Percentiles rank a stretch among this genome's conserved stretches.
phyloP scores from a whole-genome alignment of 2,329 filamentous ascomycete species.

The Orbilia quercus region DNA sequence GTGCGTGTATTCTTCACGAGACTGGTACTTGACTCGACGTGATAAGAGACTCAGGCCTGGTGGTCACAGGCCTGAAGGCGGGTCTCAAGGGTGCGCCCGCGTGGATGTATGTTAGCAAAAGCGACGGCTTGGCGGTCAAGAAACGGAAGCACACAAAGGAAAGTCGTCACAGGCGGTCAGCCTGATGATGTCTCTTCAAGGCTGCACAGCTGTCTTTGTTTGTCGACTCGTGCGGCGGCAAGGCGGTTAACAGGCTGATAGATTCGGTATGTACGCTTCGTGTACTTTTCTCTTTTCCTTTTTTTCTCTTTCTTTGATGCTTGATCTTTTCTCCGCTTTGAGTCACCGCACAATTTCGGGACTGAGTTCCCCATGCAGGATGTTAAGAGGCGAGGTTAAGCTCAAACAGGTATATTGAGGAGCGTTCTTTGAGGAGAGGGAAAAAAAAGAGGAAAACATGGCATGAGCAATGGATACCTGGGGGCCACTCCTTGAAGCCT shows the following conservation, averaged over 20 bases:
- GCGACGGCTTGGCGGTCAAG: too few relatives aligned
- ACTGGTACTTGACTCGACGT: too few relatives aligned
- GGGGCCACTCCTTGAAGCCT: too few relatives aligned
- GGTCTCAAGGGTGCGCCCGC: too few relatives aligned
- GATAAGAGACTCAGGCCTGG: too few relatives aligned
- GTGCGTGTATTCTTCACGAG: too few relatives aligned
- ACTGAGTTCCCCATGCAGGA: constrained; percentile 17
- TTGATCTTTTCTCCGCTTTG: constrained; percentile 4
- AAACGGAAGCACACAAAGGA: too few relatives aligned
- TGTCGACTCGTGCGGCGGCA: constrained; percentile 10
- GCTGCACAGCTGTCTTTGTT: neutral
- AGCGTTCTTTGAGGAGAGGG: neutral
- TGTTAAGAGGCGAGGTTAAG: constrained; percentile 17
- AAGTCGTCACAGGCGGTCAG: constrained; percentile 29
- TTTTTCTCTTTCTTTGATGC: too few relatives aligned
- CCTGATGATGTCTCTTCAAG: constrained; percentile 32
- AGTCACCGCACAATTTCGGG: constrained; percentile 25
- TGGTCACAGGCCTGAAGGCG: too few relatives aligned
- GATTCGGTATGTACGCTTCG: too few relatives aligned
- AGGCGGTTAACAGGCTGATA: constrained; percentile 50
- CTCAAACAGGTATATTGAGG: constrained; percentile 34
- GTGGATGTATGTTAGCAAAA: too few relatives aligned
- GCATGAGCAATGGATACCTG: constrained; percentile 25
- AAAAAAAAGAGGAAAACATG: neutral
- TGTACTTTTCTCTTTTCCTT: neutral